Percentiles rank a stretch among this genome's conserved stretches.
Conservation (phyloP, 75 land plant genomes). For the Isoetes taiwanensis region DNA sequence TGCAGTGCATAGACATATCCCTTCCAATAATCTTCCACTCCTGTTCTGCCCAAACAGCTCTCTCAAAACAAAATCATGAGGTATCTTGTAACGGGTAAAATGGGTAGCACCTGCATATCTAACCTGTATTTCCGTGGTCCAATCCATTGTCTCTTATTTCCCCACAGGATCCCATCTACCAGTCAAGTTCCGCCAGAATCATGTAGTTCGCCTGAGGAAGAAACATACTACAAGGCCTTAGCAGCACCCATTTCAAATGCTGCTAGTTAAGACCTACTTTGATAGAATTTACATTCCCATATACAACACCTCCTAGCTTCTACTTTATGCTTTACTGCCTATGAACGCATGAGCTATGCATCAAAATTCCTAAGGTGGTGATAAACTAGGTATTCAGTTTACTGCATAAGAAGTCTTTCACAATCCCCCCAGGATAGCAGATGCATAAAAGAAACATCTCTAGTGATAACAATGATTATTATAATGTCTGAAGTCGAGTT, state of each 20-base stretch:
- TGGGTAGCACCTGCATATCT: slow-evolving; percentile 79
- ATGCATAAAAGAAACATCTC: slow-evolving; percentile 79
- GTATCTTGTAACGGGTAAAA: slow-evolving; percentile 57
- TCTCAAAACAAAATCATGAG: slow-evolving; percentile 46
- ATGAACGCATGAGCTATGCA: slow-evolving; percentile 78
- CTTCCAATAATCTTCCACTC: slow-evolving; percentile 81
- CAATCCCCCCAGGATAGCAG: slow-evolving; percentile 67
- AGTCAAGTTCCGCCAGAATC: slow-evolving; percentile 38
- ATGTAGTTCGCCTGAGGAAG: slow-evolving; percentile 33
- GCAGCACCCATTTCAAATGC: slow-evolving; percentile 58
- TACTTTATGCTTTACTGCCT: slow-evolving; percentile 81
- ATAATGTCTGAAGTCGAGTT: slow-evolving; percentile 78
- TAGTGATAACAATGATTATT: slow-evolving; percentile 82
- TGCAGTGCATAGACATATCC: slow-evolving; percentile 69
- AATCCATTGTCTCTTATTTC: slow-evolving; percentile 90
- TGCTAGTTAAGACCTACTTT: slow-evolving; percentile 49
- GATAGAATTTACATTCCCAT: slow-evolving; percentile 41
- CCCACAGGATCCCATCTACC: slow-evolving; percentile 75
- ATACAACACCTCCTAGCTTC: slow-evolving; percentile 67
- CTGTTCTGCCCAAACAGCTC: slow-evolving; percentile 46
- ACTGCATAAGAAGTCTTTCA: slow-evolving; percentile 57
- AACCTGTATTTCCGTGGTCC: slow-evolving; percentile 68
- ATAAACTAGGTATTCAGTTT: slow-evolving; percentile 9
- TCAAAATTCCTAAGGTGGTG: slow-evolving; percentile 71
- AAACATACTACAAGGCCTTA: slow-evolving; percentile 70